Evolutionary conservation across 768 basidiomycete species (phyloP).

Genomic region (Kwoniella europaea): DNA sequence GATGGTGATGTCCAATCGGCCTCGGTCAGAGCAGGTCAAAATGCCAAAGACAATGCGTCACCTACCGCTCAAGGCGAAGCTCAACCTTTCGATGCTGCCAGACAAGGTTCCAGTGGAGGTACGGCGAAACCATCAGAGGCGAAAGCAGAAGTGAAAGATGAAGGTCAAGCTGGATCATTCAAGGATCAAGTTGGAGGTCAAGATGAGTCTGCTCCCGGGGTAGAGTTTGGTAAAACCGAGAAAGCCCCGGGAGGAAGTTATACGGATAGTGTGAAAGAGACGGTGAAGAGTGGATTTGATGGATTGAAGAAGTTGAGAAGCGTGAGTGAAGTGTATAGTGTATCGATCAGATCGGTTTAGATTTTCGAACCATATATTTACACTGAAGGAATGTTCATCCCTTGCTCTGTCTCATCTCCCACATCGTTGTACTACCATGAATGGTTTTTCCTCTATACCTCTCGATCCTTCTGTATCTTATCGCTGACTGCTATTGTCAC

Average conservation of each 20-base stretch:
- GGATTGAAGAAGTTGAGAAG: conserved; percentile 32
- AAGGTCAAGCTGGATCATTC: conserved; percentile 32
- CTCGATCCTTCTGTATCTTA: no score
- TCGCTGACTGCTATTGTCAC: neutral
- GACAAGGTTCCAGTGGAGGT: conserved; percentile 37
- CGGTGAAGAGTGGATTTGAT: conserved; percentile 32
- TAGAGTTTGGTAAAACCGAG: conserved; percentile 43
- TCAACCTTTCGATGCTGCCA: conserved; percentile 48
- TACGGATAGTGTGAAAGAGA: conserved; percentile 31
- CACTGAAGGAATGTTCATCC: no score
- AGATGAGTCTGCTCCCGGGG: conserved; percentile 31
- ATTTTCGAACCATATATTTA: no score
- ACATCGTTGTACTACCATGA: no score
- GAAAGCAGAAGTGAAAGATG: conserved; percentile 26
- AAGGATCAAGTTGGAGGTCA: conserved; percentile 56
- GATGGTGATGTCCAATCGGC: conserved; percentile 49
- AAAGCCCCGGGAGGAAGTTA: conserved; percentile 36
- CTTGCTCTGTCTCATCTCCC: no score
- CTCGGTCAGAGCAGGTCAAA: conserved; percentile 36
- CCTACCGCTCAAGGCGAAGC: conserved; percentile 14
- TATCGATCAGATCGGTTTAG: no score
- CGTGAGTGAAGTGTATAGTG: conserved; percentile 12
- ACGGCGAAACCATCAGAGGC: conserved; percentile 27
- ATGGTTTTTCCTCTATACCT: no score
- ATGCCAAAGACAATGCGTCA: conserved; percentile 26